Percentiles rank a stretch among this genome's conserved stretches.
Evolutionary conservation across 768 basidiomycete genomes (phyloP).

Genomic region (Coprinellus aureogranulatus): DNA sequence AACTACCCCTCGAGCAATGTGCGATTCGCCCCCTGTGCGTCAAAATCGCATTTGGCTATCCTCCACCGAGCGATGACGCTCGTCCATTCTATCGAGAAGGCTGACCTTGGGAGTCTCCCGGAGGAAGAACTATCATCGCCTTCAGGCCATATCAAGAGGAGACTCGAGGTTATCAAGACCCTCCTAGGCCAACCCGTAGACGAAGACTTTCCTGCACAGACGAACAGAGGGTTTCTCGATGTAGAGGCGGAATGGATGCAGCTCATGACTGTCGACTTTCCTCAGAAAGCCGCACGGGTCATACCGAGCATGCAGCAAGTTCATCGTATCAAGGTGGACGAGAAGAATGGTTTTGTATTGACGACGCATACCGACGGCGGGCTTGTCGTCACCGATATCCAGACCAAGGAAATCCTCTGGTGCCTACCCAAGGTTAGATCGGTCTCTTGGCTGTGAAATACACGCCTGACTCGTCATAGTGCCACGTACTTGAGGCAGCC

Average conservation of each 20-base stretch:
- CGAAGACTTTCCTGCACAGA: no score
- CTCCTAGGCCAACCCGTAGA: no score
- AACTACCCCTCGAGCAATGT: not conserved
- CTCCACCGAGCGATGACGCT: not conserved
- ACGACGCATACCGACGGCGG: conserved; percentile 57
- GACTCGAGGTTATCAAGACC: no score
- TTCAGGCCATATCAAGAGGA: no score
- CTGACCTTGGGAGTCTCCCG: not conserved
- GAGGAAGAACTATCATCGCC: no score
- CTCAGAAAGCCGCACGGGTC: not conserved
- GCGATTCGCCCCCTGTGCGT: not conserved
- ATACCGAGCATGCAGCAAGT: conserved; percentile 27
- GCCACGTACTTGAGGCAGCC: conserved; percentile 52
- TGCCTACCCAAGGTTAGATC: conserved; percentile 50
- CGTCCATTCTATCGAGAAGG: not conserved
- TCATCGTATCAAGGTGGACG: conserved; percentile 78
- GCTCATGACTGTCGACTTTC: no score
- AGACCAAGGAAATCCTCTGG: conserved; percentile 56
- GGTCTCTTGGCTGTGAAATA: not conserved
- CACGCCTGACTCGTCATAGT: no score
- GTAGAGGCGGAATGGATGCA: not conserved
- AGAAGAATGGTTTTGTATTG: conserved; percentile 56
- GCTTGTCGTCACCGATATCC: conserved; percentile 55
- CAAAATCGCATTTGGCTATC: not conserved
- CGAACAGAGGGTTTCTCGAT: not conserved